Percentiles rank a stretch among this genome's conserved stretches.
Conservation (phyloP, 2,329 filamentous ascomycete species). For the Penicillium sp. region DNA sequence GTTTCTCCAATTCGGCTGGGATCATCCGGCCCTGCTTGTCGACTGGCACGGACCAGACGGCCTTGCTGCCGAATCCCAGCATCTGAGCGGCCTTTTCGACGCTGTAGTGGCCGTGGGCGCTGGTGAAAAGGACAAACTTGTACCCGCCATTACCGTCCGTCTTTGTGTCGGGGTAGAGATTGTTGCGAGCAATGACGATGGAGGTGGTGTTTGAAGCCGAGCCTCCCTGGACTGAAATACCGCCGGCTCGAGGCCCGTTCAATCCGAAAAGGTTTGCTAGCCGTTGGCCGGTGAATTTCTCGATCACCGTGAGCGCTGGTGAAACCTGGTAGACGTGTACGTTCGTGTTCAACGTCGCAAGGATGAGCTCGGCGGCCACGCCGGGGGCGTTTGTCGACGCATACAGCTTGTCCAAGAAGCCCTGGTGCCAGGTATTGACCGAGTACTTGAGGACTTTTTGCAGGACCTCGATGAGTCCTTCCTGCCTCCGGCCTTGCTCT, state of each 20-base stretch:
- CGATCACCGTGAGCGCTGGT: conserved; percentile 81
- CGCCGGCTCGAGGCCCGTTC: conserved; percentile 66
- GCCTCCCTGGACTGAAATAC: conserved; percentile 77
- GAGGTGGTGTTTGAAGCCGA: conserved; percentile 82
- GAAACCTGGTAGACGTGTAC: conserved; percentile 93
- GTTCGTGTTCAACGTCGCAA: conserved; percentile 89
- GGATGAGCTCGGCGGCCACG: conserved; percentile 78
- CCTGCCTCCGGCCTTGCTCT: conserved; percentile 60
- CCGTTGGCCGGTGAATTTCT: conserved; percentile 75
- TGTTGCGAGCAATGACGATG: conserved; percentile 85
- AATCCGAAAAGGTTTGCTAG: conserved; percentile 80
- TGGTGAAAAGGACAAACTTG: conserved; percentile 83
- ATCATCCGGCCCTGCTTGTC: conserved; percentile 74
- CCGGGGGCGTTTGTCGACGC: conserved; percentile 87
- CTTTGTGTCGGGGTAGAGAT: conserved; percentile 78
- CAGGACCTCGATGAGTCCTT: conserved; percentile 73
- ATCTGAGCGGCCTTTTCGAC: conserved; percentile 94
- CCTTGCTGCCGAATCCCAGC: conserved; percentile 75
- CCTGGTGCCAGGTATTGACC: conserved; percentile 98
- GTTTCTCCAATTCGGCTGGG: conserved; percentile 62
- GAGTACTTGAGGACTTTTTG: conserved; percentile 75
- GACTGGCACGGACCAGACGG: conserved; percentile 74
- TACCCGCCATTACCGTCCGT: conserved; percentile 64
- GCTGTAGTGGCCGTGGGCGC: conserved; percentile 87
- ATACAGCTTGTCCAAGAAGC: conserved; percentile 94